These are phyloP conservation scores for Coelastrella sp. DNA, from an alignment of 139 green algal species.

Conservation along the genomic window DNA sequence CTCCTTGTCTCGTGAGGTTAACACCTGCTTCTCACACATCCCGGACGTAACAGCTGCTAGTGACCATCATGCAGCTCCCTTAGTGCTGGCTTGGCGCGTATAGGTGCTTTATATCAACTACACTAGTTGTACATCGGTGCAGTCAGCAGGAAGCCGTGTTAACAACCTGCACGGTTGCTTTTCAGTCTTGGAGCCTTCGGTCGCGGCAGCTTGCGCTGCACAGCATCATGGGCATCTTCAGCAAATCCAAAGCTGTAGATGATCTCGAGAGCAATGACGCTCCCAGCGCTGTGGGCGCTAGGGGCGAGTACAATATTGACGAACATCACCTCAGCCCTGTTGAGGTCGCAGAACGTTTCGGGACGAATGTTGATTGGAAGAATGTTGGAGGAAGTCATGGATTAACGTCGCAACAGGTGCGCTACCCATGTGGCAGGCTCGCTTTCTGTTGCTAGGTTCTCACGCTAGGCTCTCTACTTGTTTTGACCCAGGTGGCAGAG, in stretches of 20 bases:
- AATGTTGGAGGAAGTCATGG: constrained; percentile 39
- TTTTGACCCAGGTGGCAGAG: constrained; percentile 25
- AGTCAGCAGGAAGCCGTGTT: too few relatives aligned
- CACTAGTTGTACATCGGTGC: too few relatives aligned
- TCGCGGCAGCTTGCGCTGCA: background rate
- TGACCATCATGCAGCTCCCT: too few relatives aligned
- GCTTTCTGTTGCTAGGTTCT: background rate
- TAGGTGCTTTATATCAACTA: too few relatives aligned
- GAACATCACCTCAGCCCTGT: constrained; percentile 47
- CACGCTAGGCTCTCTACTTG: background rate
- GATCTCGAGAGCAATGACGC: background rate
- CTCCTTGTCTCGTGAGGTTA: too few relatives aligned
- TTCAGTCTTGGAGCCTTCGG: too few relatives aligned
- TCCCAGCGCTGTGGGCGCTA: background rate
- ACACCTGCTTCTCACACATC: too few relatives aligned
- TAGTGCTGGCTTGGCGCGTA: too few relatives aligned
- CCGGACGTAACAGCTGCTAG: too few relatives aligned
- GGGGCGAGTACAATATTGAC: constrained; percentile 18
- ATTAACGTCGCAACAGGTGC: constrained; percentile 31
- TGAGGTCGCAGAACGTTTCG: constrained; percentile 47
- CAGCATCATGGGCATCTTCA: background rate
- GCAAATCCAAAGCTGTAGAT: background rate
- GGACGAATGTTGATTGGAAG: constrained; percentile 29
- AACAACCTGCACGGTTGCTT: too few relatives aligned
- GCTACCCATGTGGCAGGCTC: too few relatives aligned